Percentiles rank a stretch among this genome's conserved stretches.
Conservation (phyloP, 75 land plant genomes). For the Selaginella moellendorffii region DNA sequence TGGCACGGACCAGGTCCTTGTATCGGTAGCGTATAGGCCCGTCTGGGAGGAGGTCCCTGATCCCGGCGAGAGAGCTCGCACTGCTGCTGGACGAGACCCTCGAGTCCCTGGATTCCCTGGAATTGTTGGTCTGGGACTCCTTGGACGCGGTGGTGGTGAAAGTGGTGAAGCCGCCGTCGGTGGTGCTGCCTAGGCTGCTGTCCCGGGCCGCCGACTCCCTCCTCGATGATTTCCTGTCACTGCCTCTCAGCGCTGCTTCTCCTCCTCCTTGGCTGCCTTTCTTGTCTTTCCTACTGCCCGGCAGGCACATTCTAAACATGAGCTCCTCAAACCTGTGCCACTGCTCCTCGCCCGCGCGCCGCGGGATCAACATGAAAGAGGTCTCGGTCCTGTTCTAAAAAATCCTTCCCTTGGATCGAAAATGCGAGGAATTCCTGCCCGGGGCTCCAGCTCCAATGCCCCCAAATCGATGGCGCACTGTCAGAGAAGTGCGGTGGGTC, state of each 20-base stretch:
- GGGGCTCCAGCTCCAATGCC: no score
- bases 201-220: background rate
- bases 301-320: background rate
- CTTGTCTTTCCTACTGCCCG: background rate
- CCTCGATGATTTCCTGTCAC: no score
- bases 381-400: no score
- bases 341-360: background rate
- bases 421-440: no score
- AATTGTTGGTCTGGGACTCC: background rate
- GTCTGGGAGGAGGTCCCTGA: background rate
- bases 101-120: background rate
- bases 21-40: background rate
- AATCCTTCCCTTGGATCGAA: no score
- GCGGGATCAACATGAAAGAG: background rate
- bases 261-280: background rate
- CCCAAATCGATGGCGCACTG: no score
- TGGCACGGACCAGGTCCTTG: slow-evolving; percentile 20
- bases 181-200: background rate
- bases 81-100: background rate
- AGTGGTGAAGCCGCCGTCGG: background rate
- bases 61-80: background rate
- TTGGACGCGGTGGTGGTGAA: no score
- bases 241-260: background rate
- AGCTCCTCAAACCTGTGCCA: no score
- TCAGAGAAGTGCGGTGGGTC: no score